A percentile compares a stretch with the other conserved stretches of the same genome.
Evolutionary conservation across 352 stramenopile species (phyloP).

Genomic region (Lagenidium giganteum): DNA sequence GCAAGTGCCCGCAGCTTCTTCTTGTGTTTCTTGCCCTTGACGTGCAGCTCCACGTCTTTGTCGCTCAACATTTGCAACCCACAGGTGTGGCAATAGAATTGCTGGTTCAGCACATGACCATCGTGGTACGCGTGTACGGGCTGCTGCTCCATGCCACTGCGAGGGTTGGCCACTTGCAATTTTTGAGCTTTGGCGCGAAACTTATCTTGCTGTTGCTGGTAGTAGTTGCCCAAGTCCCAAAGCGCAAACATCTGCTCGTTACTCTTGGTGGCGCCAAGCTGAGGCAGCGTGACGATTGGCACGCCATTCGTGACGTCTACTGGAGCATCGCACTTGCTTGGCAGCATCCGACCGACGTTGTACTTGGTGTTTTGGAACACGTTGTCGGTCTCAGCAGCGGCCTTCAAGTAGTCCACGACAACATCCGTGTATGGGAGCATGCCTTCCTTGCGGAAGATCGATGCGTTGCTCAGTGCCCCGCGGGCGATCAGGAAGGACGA

Average conservation of each 20-base stretch:
- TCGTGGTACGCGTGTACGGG: conserved; percentile 34
- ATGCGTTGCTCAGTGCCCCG: conserved; percentile 79
- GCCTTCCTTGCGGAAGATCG: conserved; percentile 65
- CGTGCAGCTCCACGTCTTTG: conserved; percentile 66
- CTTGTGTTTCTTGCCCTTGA: conserved; percentile 82
- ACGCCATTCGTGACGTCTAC: conserved; percentile 14
- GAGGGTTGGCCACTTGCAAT: conserved; percentile 13
- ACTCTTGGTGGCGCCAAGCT: conserved; percentile 56
- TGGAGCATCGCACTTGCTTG: conserved; percentile 40
- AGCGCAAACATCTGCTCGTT: conserved; percentile 71
- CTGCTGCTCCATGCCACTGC: conserved; percentile 11
- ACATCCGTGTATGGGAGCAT: conserved; percentile 53
- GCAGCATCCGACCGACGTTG: conserved; percentile 80
- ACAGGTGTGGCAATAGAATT: conserved; percentile 69
- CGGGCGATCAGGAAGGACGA: conserved; percentile 82
- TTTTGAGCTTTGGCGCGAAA: conserved; percentile 40
- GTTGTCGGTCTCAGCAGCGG: conserved; percentile 78
- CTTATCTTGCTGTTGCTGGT: conserved; percentile 43
- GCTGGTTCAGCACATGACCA: conserved; percentile 29
- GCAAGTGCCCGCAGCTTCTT: conserved; percentile 52
- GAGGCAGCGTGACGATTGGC: conserved; percentile 45
- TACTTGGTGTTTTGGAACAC: conserved; percentile 92
- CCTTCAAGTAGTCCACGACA: conserved; percentile 65
- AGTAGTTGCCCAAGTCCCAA: conserved; percentile 54
- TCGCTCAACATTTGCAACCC: conserved; percentile 69